Percentiles rank a stretch among this genome's conserved stretches.
Conservation (phyloP, 2,329 filamentous ascomycete species). For the Ceratocystis alfenasii region DNA sequence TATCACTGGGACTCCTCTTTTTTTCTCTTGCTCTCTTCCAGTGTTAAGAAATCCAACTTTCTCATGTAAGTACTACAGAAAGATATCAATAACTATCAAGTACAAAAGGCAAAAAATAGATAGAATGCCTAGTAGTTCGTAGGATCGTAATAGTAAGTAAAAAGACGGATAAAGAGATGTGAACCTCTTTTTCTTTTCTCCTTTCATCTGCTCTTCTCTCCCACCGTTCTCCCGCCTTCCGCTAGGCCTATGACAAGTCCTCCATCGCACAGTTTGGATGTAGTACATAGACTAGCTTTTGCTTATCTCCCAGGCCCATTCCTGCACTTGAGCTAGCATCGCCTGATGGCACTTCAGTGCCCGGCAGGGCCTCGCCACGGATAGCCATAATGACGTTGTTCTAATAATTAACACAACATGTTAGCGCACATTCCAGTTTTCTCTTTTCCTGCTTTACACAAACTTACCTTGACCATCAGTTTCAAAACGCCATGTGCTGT, state of each 20-base stretch:
- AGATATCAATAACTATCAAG: too few relatives aligned
- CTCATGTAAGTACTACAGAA: too few relatives aligned
- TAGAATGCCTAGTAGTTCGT: too few relatives aligned
- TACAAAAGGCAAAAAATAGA: too few relatives aligned
- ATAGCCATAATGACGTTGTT: conserved; percentile 84
- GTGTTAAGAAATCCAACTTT: too few relatives aligned
- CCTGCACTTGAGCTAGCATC: conserved; percentile 28
- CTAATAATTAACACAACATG: conserved; percentile 36
- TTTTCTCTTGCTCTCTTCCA: too few relatives aligned
- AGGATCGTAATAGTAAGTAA: background rate
- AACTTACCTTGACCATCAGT: conserved; percentile 83
- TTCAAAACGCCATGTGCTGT: conserved; percentile 77
- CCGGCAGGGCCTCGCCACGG: conserved; percentile 47
- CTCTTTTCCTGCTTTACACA: background rate
- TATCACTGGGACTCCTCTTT: too few relatives aligned
- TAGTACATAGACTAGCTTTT: conserved; percentile 65
- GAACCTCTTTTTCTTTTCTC: background rate
- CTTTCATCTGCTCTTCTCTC: background rate
- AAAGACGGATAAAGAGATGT: background rate
- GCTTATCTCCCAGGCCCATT: conserved; percentile 24
- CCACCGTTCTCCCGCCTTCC: too few relatives aligned
- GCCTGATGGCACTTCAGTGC: conserved; percentile 34
- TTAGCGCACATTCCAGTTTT: conserved; percentile 30
- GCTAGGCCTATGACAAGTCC: conserved; percentile 31
- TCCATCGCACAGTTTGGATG: conserved; percentile 91